These are phyloP conservation scores for Xylaria sp. DNA, from an alignment of 2,329 filamentous ascomycete species.

Conservation along the genomic window DNA sequence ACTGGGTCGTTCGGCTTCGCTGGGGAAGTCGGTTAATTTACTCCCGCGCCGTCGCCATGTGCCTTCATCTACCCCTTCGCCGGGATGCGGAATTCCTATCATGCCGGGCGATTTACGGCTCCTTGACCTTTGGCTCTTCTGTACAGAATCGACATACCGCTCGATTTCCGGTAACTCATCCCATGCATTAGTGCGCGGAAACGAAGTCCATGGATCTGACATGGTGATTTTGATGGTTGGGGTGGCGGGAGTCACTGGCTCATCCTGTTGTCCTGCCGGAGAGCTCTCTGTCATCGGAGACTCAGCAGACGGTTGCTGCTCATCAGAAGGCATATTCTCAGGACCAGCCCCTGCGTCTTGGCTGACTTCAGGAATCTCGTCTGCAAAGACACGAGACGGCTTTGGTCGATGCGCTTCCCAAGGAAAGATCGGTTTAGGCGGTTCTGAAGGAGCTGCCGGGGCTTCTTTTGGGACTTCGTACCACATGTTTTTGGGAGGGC, in stretches of 20 bases:
- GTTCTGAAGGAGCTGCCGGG: slow-evolving; percentile 64
- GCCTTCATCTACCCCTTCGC: slow-evolving; percentile 50
- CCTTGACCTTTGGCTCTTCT: slow-evolving; percentile 64
- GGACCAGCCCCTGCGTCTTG: slow-evolving; percentile 24
- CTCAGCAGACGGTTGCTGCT: slow-evolving; percentile 47
- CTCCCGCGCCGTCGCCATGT: slow-evolving; percentile 58
- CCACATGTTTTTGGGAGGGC: slow-evolving; percentile 88
- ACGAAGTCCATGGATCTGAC: slow-evolving; percentile 76
- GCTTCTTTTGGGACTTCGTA: slow-evolving; percentile 79
- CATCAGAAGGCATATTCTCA: slow-evolving; percentile 37
- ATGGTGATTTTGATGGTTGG: slow-evolving; percentile 59
- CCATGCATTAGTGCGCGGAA: slow-evolving; percentile 87
- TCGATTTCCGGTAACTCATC: slow-evolving; percentile 90
- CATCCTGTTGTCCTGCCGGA: slow-evolving; percentile 53
- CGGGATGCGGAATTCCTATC: slow-evolving; percentile 42
- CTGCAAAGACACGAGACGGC: slow-evolving; percentile 72
- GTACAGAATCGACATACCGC: slow-evolving; percentile 82
- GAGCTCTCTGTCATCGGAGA: slow-evolving; percentile 53
- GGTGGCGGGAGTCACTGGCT: slow-evolving; percentile 60
- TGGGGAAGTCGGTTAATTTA: slow-evolving; percentile 88
- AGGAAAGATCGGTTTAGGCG: slow-evolving; percentile 81
- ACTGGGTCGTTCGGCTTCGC: slow-evolving; percentile 82
- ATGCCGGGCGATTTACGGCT: slow-evolving; percentile 49
- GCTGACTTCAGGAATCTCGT: slow-evolving; percentile 57
- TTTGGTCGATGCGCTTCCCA: slow-evolving; percentile 81